Evolutionary conservation across 108 stramenopile species (phyloP).

Genomic region (Cyclotella sp.): DNA sequence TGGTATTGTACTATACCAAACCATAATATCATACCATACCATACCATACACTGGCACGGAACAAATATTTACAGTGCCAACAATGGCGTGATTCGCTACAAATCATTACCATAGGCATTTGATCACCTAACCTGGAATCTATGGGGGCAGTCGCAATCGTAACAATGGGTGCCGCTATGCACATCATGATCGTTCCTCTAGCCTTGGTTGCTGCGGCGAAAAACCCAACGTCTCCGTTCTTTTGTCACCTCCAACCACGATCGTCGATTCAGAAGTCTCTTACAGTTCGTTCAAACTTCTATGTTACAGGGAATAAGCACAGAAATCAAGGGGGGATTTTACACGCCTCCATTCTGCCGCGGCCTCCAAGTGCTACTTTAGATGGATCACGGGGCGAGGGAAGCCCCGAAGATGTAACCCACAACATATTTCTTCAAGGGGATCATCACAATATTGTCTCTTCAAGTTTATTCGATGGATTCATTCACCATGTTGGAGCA

Average conservation of each 20-base stretch:
- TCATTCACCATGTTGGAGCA: neutral
- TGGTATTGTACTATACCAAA: too few species aligned
- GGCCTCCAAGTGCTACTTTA: neutral
- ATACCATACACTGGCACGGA: too few species aligned
- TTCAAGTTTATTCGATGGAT: neutral
- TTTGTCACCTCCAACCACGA: constrained; percentile 1
- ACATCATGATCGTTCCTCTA: neutral
- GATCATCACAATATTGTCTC: neutral
- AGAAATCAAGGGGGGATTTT: neutral
- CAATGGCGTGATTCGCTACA: too few species aligned
- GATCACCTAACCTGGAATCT: too few species aligned
- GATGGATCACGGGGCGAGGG: neutral
- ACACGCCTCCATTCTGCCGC: neutral
- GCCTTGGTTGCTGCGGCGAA: neutral
- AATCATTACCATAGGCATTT: too few species aligned
- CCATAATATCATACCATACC: too few species aligned
- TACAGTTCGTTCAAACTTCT: neutral
- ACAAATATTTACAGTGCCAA: too few species aligned
- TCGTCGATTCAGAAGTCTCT: neutral
- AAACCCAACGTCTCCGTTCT: neutral
- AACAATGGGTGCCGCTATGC: too few species aligned
- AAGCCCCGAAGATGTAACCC: neutral
- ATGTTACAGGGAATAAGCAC: neutral
- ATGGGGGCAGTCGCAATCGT: too few species aligned
- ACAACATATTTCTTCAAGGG: neutral